Evolutionary conservation across 441 rosid species (phyloP), one percentile per base, ranked within the genome.

Genomic region (Francoa sonchifolia): DNA sequence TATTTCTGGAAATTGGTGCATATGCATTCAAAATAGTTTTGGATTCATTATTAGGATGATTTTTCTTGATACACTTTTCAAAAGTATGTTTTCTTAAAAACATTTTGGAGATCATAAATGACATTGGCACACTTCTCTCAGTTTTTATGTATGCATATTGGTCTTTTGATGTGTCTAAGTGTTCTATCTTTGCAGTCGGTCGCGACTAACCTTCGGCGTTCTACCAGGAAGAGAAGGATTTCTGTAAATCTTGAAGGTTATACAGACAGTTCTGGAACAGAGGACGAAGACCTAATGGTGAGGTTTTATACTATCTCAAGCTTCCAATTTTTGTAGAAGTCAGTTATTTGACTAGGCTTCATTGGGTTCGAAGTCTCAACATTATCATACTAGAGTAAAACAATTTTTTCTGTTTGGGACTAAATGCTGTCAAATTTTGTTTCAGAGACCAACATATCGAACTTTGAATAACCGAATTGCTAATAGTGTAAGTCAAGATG

Each of bases 261-360:
- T 60, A 79, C 88, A 5, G 84, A 75, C 55, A 86, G 90, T 71
- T 90, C 96, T 33, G 99, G 96, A 54, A 78, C 84, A 47, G 96
- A 79, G 65, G 99, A 86, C 62, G 94, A 69, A 65, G 96, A 82
- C 52, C 50, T 86, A 63, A 90, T 82, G 98, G 99, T 86, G 48
- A 68, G 79, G 45, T 48, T 52, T 27, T 52, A 18, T 46, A 64
- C 50, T 23, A 49, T 51, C 10, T 39, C 47, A 36, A 32, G 27
- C 30, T 16, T n/a, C 14, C 44, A 43, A 44, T 39, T 38, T 33
- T 52, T 50, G 5, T 33, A 27, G 27, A 48, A 29, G 12, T 27
- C 13, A 6, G 28, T 28, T 31, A 28, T 35, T 39, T 33, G 33
- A 19, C 32, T 35, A n/a, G 32, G 3, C 36, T 42, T 27, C 22